A percentile compares a stretch with the other conserved stretches of the same genome.
phyloP scores from a whole-genome alignment of 2,329 filamentous ascomycete genomes.

The Ambrosiella xylebori region DNA sequence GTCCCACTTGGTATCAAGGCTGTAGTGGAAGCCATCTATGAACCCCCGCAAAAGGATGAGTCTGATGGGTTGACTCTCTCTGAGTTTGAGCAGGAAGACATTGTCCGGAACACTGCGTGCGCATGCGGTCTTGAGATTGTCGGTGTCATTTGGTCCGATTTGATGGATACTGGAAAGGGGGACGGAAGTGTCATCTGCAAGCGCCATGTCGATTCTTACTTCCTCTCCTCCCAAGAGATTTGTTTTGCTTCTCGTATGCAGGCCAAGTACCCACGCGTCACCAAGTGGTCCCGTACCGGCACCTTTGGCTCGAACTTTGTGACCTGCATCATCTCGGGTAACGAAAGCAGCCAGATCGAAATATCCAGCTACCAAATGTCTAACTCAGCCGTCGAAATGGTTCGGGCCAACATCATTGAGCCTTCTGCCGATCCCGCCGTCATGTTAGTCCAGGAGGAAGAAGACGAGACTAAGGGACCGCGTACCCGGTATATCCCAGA shows the following conservation, averaged over 20 bases:
- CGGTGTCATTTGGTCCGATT: conserved; percentile 87
- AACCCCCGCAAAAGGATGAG: conserved; percentile 82
- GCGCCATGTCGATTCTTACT: conserved; percentile 88
- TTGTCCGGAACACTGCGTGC: conserved; percentile 62
- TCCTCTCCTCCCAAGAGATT: conserved; percentile 80
- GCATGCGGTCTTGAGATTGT: conserved; percentile 76
- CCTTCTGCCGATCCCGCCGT: conserved; percentile 81
- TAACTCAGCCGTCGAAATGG: conserved; percentile 93
- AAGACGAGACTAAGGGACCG: conserved; percentile 33
- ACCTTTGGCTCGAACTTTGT: conserved; percentile 93
- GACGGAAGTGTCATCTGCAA: conserved; percentile 88
- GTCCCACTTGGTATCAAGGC: conserved; percentile 91
- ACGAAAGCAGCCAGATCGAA: conserved; percentile 71
- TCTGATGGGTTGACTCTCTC: conserved; percentile 71
- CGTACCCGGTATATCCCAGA: conserved; percentile 84
- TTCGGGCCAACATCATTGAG: conserved; percentile 83
- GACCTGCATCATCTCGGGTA: conserved; percentile 87
- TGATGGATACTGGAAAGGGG: conserved; percentile 62
- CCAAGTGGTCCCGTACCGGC: conserved; percentile 93
- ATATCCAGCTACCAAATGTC: conserved; percentile 90
- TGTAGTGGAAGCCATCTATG: conserved; percentile 91
- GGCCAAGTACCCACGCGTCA: conserved; percentile 71
- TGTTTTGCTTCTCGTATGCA: conserved; percentile 78
- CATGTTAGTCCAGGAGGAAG: conserved; percentile 88
- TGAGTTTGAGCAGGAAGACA: conserved; percentile 70